Evolutionary conservation across 768 basidiomycete genomes (phyloP).

Genomic region (Termitomyces sp.): DNA sequence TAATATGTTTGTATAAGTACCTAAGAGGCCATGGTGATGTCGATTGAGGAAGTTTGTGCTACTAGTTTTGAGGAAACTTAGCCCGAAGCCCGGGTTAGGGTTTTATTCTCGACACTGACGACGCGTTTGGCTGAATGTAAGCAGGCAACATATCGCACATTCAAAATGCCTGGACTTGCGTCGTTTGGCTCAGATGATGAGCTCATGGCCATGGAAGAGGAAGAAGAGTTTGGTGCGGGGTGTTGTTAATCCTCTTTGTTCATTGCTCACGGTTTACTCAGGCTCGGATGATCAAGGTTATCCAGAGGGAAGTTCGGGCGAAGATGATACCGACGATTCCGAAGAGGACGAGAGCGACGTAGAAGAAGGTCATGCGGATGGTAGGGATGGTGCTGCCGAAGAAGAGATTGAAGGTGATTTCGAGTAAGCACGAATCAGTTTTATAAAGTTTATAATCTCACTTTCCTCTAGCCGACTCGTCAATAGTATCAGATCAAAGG

Average conservation of each 20-base stretch:
- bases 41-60: too few species aligned
- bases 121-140: background rate
- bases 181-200: constrained; percentile 13
- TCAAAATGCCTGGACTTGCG: background rate
- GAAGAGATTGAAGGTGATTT: constrained; percentile 57
- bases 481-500: constrained; percentile 53
- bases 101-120: background rate
- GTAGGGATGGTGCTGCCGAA: constrained; percentile 28
- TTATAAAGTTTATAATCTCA: background rate
- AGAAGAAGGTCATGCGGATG: constrained; percentile 14
- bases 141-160: background rate
- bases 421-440: constrained; percentile 29
- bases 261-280: background rate
- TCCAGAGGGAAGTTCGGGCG: constrained; percentile 9
- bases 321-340: constrained; percentile 5
- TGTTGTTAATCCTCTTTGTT: background rate
- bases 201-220: constrained; percentile 15
- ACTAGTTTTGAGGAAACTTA: too few species aligned
- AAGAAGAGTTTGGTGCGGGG: constrained; percentile 15
- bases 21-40: too few species aligned
- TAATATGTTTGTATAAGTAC: too few species aligned
- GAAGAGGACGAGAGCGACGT: constrained; percentile 8
- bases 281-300: constrained; percentile 2
- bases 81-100: constrained; percentile 5
- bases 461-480: constrained; percentile 53